Base-by-base conservation (phyloP, 2,329 filamentous ascomycete genomes). In the Xylariomycetidae sp. region DNA sequence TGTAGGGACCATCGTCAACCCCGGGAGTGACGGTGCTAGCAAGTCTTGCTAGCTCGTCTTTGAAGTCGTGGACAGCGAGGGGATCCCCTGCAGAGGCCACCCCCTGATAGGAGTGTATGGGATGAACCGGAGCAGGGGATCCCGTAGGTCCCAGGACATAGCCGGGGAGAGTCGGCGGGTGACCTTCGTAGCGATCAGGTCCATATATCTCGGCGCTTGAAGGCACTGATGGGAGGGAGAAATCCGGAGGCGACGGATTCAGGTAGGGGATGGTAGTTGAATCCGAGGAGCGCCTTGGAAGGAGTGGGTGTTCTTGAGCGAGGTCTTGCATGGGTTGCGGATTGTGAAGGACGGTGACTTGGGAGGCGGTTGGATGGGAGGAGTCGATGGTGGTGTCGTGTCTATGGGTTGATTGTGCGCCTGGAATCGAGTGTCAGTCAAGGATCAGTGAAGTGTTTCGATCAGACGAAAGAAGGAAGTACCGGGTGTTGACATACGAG, bases 1-100 rank as follows among this genome's bases (percentile, higher is more conserved):
- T 85, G 58, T 89, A 94, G 1, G 87, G 88, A 7, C 79, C 83
- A 52, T 94, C 84, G 51, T 95, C 88, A 24, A 87, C 67, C 8
- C 82, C 85, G 0, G 88, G 88, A 0, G 85, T 90, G 35, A 78
- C 67, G 25, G 67, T 67, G 37, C 67, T 63, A 28, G 55, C 70
- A 13, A 68, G 64, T 33, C 70, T 59, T 30, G 67, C 61, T 22
- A 75, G 53, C 26, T 72, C 67, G 34, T 76, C 71, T 33, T 72
- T 72, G 50, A 74, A 68, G 32, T 60, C 52, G 26, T 41, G 47
- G 25, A 37, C 34, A 26, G 37, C 39, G 19, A 47, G 35, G 18
- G 47, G 40, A 39, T 53, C 47, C 41, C 42, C 35, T 40, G 46
- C 33, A 41, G 45, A 31, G 40, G 49, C 49, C 56, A 67, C 63